Base-by-base conservation (phyloP, 768 basidiomycete genomes). In the Kwoniella dejecticola region DNA sequence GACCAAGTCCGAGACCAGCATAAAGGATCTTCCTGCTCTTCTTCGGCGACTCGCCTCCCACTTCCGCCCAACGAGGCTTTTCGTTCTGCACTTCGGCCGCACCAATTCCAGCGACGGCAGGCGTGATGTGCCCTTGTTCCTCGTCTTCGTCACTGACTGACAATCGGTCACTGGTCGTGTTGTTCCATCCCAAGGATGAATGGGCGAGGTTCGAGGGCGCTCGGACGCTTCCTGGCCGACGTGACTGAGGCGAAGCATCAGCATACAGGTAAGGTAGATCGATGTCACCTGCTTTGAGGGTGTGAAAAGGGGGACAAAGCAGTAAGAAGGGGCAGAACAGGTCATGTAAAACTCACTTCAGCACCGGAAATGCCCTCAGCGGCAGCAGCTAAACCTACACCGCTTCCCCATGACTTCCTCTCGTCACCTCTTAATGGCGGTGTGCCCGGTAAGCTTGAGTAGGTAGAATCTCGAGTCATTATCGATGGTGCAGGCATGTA, bases 111-210 rank as follows among this genome's bases (percentile, higher is more conserved):
- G 60, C 64, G 0, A 60, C 56, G 15, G 67, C 66, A 24, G 69
- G 65, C 8, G 73, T 64, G 44, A 71, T 68, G 31, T 77, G 72
- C 23, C 70, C 74, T 52, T 71, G 66, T 33, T 63, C 75, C 12
- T 71, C 74, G 23, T 69, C 69, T 42, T 64, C 68, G 21, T 63
- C 67, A 15, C 66, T 57, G 27, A 54, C 63, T 30, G 56, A 60
- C 41, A 63, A 17, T 48, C 65, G 41, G 33, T 63, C 60, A 45
- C 56, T 60, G 30, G 42, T 38, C 27, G 66, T 40, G 59, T 67
- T 63, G 50, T 67, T 60, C 63, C 71, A 69, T 13, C 61, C 71
- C 13, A 66, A 42, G n/a, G 49, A 57, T 4, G 63, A 64, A 44
- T 64, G 62, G 1, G 66, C 66, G 15, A 69, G 47, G n/a, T 52